A percentile compares a stretch with the other conserved stretches of the same genome.
Evolutionary conservation across 306 rosid species (phyloP).

Genomic region (Canavalia gladiata): DNA sequence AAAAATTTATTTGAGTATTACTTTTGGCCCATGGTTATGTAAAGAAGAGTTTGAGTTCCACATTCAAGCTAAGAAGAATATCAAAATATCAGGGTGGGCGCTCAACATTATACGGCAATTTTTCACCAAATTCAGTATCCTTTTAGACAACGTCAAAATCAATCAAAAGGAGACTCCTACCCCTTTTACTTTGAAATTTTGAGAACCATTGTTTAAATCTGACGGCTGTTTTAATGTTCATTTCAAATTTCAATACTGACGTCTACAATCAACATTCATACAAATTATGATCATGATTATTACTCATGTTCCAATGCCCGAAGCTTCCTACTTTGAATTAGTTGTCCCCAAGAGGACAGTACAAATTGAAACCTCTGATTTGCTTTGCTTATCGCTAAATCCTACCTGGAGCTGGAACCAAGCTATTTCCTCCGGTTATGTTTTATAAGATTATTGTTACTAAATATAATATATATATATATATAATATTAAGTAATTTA

Average conservation of each 20-base stretch:
- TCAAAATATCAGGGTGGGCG: too few relatives aligned
- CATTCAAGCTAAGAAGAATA: not conserved
- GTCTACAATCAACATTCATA: conserved; percentile 2
- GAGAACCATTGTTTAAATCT: not conserved
- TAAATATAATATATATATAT: too few relatives aligned
- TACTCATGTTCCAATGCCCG: not conserved
- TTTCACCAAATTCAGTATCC: too few relatives aligned
- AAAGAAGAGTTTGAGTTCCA: not conserved
- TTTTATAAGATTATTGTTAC: too few relatives aligned
- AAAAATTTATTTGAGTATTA: too few relatives aligned
- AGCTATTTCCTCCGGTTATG: not conserved
- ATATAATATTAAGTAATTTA: too few relatives aligned
- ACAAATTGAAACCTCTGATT: not conserved
- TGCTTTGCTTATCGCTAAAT: conserved; percentile 4
- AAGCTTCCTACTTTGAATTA: conserved; percentile 24
- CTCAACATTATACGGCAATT: too few relatives aligned
- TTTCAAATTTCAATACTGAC: not conserved
- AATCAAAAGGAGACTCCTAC: not conserved
- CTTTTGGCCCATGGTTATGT: too few relatives aligned
- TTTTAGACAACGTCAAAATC: too few relatives aligned
- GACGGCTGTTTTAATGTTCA: not conserved
- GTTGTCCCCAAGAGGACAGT: not conserved
- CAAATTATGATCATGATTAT: not conserved
- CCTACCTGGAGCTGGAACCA: conserved; percentile 21
- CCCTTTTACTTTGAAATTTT: not conserved